A percentile compares a stretch with the other conserved stretches of the same genome.
phyloP scores from a whole-genome alignment of 2,329 filamentous ascomycete genomes.

The Clonostachys chloroleuca region DNA sequence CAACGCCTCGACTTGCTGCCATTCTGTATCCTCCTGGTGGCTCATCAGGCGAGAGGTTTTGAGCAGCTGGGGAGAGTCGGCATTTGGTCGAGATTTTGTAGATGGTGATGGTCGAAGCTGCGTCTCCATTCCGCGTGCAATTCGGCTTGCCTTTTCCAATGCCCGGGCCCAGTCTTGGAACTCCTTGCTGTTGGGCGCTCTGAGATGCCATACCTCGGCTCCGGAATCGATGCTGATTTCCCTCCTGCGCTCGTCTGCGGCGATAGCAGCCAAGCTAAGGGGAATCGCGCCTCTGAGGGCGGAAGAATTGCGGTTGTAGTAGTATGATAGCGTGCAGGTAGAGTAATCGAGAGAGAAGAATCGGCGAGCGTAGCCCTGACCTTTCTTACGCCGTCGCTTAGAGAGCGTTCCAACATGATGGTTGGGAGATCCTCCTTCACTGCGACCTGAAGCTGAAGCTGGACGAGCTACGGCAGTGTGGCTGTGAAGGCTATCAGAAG shows the following conservation, averaged over 20 bases:
- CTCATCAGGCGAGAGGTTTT: conserved; percentile 22
- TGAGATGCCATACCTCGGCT: conserved; percentile 93
- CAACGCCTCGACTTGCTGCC: conserved; percentile 79
- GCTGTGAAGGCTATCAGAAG: conserved; percentile 58
- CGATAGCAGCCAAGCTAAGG: conserved; percentile 83
- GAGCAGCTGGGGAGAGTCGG: conserved; percentile 14
- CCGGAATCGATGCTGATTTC: conserved; percentile 97
- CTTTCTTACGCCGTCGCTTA: conserved; percentile 88
- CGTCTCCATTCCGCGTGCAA: conserved; percentile 49
- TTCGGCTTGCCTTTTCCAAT: conserved; percentile 74
- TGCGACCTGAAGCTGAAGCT: conserved; percentile 46
- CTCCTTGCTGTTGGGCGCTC: conserved; percentile 75
- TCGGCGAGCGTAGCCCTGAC: conserved; percentile 85
- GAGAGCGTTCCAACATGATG: conserved; percentile 82
- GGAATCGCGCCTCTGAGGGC: conserved; percentile 90
- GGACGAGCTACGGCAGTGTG: conserved; percentile 36
- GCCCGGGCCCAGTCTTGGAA: conserved; percentile 86
- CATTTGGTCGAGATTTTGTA: conserved; percentile 11
- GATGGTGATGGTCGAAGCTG: conserved; percentile 15
- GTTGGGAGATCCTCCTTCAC: conserved; percentile 40
- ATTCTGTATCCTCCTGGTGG: conserved; percentile 70
- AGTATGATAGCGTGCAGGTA: conserved; percentile 93
- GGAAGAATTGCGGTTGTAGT: conserved; percentile 89
- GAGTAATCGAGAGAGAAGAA: conserved; percentile 97
- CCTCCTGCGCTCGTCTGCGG: conserved; percentile 79